Evolutionary conservation across 495 filamentous ascomycete species (phyloP).

Genomic region (Penicillium tannophilum): DNA sequence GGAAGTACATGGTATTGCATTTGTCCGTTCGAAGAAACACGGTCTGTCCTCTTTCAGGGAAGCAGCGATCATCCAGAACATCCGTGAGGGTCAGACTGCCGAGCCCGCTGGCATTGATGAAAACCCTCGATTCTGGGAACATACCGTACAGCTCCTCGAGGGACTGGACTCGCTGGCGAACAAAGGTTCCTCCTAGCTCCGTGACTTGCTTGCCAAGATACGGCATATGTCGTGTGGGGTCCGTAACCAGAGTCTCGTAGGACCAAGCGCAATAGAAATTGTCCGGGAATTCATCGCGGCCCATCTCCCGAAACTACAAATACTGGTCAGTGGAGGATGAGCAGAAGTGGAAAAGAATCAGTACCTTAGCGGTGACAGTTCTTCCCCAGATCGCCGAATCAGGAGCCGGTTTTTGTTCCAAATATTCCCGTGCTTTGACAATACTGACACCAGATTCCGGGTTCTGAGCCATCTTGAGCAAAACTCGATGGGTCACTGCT

Average conservation of each 20-base stretch:
- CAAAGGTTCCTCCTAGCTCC: conserved; percentile 39
- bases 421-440: conserved; percentile 41
- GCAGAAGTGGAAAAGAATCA: not conserved
- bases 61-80: conserved; percentile 42
- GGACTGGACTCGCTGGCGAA: conserved; percentile 41
- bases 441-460: conserved; percentile 42
- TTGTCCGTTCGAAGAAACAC: conserved; percentile 39
- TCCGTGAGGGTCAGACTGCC: conserved; percentile 42
- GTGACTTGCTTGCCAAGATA: conserved; percentile 36
- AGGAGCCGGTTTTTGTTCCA: conserved; percentile 37
- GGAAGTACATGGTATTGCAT: conserved; percentile 41
- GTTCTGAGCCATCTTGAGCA: conserved; percentile 43
- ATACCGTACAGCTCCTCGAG: conserved; percentile 40
- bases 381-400: conserved; percentile 44
- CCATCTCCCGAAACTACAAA: conserved; percentile 40
- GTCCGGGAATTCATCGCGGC: conserved; percentile 37
- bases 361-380: conserved; percentile 42
- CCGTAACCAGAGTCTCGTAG: conserved; percentile 45
- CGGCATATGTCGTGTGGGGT: conserved; percentile 47
- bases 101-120: conserved; percentile 48
- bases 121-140: conserved; percentile 42
- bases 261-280: conserved; percentile 42
- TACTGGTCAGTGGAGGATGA: not conserved
- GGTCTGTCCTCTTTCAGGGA: conserved; percentile 47
- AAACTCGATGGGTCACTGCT: conserved; percentile 40